Conservation (phyloP, 2,329 filamentous ascomycete genomes). For the Paraphaeosphaeria sporulosa region DNA sequence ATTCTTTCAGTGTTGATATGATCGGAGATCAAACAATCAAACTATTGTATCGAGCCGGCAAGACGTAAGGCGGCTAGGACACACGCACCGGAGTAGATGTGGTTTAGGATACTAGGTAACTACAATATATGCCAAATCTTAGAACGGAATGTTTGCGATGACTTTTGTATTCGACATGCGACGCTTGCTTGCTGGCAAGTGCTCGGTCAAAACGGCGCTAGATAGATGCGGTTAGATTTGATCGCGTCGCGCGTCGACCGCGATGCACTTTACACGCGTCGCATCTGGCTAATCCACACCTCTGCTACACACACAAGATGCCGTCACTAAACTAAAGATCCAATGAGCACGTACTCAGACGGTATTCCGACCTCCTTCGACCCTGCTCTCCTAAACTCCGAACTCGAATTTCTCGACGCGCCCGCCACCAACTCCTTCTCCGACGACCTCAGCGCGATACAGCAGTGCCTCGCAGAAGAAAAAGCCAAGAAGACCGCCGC, state of each 20-base stretch:
- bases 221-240: slow-evolving; percentile 22
- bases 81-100: too few species aligned
- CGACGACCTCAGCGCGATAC: slow-evolving; percentile 58
- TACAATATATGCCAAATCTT: background rate
- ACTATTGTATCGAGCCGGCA: background rate
- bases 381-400: slow-evolving; percentile 59
- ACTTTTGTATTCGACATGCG: background rate
- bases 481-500: slow-evolving; percentile 51
- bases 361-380: slow-evolving; percentile 59
- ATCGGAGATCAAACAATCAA: background rate
- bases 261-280: slow-evolving; percentile 7
- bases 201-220: background rate
- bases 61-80: too few species aligned
- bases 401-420: slow-evolving; percentile 40
- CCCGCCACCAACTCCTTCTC: slow-evolving; percentile 43
- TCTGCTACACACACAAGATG: background rate
- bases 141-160: background rate
- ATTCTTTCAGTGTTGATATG: background rate
- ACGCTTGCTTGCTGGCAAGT: background rate
- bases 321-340: background rate
- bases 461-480: slow-evolving; percentile 52
- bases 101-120: too few species aligned
- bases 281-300: background rate
- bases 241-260: slow-evolving; percentile 20
- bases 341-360: slow-evolving; percentile 40